Base-by-base conservation (phyloP, 768 basidiomycete genomes). In the Lactifluus piperatus region DNA sequence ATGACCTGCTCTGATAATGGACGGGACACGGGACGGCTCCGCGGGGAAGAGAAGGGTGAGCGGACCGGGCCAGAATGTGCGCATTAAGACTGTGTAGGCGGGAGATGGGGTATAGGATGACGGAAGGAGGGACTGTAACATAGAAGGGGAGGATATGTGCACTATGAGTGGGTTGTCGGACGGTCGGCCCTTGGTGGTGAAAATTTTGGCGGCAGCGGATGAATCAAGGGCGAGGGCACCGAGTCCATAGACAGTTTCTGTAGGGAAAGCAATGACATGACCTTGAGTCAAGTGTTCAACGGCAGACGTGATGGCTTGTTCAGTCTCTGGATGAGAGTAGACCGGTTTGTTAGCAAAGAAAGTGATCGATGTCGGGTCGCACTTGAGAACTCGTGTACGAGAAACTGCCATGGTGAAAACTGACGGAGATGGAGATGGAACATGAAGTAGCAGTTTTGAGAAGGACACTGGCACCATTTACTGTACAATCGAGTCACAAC, bases 201-300 rank as follows among this genome's bases (percentile, higher is more conserved):
- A 99, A 66, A 99, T 94, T 65, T 78, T 79, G 2, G 78, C 68
- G 5, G 83, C 80, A 2, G 94, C 92, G 16, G 72, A 63, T 8
- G 79, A 63, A 65, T 83, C 74, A 46, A 92, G 73, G 0, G 95
- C 93, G 22, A 85, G 73, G 0, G 93, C 97, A 29, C 90, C 97
- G n/a, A 99, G 83, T 1, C 97, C 97, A 71, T 98, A 99, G 11
- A 99, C 97, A 0, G 97, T 98, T 73, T 99, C 97, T 30, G 97
- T 97, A 0, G 97, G 95, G 69, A 99, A 90, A 0, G 86, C 94
- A 56, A 98, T 87, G 22, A 81, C 77, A 57, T 81, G 75, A 24
- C 73, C 73, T 34, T 77, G 65, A 47, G 77, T 71, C 7, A 89
- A 78, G 56, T 80, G 76, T 56, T 76, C 73, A 6, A 83, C 73